Evolutionary conservation across 2,329 filamentous ascomycete genomes (phyloP), one percentile per base, ranked within the genome.

Genomic region (Alternaria novae-zelandiae): DNA sequence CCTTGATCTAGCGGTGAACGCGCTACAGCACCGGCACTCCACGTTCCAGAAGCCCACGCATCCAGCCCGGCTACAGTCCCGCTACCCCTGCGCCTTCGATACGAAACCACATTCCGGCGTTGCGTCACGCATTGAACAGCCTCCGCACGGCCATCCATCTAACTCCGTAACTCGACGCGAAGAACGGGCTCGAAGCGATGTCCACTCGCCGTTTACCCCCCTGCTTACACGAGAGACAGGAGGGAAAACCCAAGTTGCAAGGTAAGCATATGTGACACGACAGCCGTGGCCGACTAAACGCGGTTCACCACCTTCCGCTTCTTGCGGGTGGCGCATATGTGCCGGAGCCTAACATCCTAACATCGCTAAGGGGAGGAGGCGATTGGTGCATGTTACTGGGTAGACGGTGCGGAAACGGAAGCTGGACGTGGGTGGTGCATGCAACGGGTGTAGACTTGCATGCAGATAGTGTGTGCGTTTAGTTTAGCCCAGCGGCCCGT

Each of bases 221-320:
- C 32, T 41, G 56, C 50, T 8, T 41, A 59, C 49, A 63, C 56
- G 55, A 54, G 60, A 20, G 7, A 32, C 30, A 32, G 30, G 12
- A 32, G 9, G n/a, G 2, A 4, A 6, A 32, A 8, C 7, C 17
- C 12, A 20, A 23, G 17, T 4, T 7, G 7, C 30, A n/a, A 41
- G 36, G 7, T 21, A n/a, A 12, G n/a, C 11, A 9, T n/a, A 10
- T 15, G 25, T 44, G 49, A 45, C 30, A 25, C 45, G 4, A 13
- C 36, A 43, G n/a, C 44, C 50, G n/a, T 54, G 32, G 56, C 13
- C 32, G 43, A 41, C 36, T 17, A 41, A 41, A 41, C 36, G 36
- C 15, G 23, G 26, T 13, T 6, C 15, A 36, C 26, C 20, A 17
- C 56, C 49, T 59, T 50, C 56, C 56, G 26, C 6, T 51, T 54